Evolutionary conservation across 2,329 filamentous ascomycete genomes (phyloP).

Genomic region (Curvularia verruculosa): DNA sequence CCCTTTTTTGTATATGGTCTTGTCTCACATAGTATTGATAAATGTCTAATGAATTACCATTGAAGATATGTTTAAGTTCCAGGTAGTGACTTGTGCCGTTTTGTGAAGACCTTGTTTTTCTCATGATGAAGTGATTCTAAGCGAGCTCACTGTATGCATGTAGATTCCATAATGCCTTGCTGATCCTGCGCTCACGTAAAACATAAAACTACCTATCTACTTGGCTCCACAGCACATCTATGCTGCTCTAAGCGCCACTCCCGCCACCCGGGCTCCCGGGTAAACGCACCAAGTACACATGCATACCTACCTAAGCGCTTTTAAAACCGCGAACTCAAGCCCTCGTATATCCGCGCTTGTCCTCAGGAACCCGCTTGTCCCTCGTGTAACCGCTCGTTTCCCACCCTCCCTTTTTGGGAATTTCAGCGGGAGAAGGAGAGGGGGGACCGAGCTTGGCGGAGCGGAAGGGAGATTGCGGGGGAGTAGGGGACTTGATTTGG

Average conservation of each 20-base stretch:
- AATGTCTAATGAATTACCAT: constrained; percentile 13
- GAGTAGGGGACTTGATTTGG: not conserved
- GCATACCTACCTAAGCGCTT: not conserved
- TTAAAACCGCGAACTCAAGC: not conserved
- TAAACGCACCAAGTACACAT: not conserved
- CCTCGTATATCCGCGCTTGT: constrained; percentile 11
- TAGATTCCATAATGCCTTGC: too few relatives aligned
- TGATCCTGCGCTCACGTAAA: too few relatives aligned
- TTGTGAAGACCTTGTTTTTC: not conserved
- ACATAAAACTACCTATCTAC: not conserved
- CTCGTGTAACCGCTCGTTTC: not conserved
- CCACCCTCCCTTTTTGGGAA: not conserved
- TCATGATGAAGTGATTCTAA: not conserved
- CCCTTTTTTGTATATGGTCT: not conserved
- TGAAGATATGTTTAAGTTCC: not conserved
- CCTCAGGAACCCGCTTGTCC: constrained; percentile 3
- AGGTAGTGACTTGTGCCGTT: not conserved
- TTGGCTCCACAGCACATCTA: too few relatives aligned
- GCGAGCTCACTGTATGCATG: too few relatives aligned
- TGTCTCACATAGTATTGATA: constrained; percentile 3
- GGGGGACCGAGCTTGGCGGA: constrained; percentile 1
- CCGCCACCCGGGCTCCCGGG: not conserved
- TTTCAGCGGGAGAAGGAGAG: not conserved
- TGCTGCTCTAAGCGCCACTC: not conserved
- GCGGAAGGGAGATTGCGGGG: not conserved